Percentiles rank a stretch among this genome's conserved stretches.
Conservation (phyloP, 169 alveolate species). For the Perkinsus chesapeaki region DNA sequence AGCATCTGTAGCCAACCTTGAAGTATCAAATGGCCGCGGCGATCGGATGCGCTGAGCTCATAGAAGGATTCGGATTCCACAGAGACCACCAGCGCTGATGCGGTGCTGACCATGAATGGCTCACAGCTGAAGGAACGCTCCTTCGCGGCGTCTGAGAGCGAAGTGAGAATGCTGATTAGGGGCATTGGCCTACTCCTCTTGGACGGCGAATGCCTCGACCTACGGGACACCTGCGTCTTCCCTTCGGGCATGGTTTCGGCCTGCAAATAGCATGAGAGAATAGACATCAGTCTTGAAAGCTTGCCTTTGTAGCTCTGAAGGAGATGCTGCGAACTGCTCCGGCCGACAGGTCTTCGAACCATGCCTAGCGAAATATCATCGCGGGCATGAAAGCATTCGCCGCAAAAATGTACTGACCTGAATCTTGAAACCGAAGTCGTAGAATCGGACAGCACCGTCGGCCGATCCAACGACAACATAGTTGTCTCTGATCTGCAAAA, state of each 20-base stretch:
- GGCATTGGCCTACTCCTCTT: neutral
- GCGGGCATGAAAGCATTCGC: neutral
- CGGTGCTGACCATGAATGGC: neutral
- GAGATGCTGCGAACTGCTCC: constrained; percentile 12
- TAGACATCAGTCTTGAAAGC: neutral
- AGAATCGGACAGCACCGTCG: constrained; percentile 79
- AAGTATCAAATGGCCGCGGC: neutral
- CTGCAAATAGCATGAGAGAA: neutral
- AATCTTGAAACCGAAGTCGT: constrained; percentile 71
- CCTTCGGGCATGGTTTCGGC: neutral
- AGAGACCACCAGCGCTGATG: constrained; percentile 1
- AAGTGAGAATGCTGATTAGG: neutral
- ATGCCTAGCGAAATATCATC: constrained; percentile 32
- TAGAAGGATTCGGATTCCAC: neutral
- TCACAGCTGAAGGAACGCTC: neutral
- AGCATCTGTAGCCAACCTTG: neutral
- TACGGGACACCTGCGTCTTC: neutral
- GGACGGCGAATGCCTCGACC: neutral
- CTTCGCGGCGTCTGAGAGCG: neutral
- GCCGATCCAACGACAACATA: constrained; percentile 70
- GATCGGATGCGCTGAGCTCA: neutral
- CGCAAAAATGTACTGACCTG: neutral
- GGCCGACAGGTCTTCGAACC: constrained; percentile 71
- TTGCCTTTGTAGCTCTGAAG: neutral
- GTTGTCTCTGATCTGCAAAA: constrained; percentile 54